These are phyloP conservation scores for Arabidopsis hybrid DNA, from an alignment of 441 rosid species.

Conservation along the genomic window DNA sequence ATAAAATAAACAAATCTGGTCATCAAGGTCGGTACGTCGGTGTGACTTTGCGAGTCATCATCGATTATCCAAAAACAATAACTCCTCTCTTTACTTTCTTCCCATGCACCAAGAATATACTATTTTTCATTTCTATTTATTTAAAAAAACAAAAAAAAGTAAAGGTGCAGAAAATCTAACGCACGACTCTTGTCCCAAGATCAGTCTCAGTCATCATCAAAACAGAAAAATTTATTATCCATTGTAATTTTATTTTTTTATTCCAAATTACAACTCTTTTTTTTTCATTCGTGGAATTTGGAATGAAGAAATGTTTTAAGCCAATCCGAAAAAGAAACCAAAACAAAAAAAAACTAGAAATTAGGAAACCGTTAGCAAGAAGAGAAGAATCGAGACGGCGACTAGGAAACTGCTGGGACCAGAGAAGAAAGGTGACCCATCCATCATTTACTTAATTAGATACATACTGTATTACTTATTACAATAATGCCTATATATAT, in stretches of 20 bases:
- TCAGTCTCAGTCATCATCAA: background rate
- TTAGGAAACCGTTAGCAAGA: background rate
- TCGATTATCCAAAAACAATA: slow-evolving; percentile 30
- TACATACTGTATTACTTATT: background rate
- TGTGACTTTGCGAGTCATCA: slow-evolving; percentile 28
- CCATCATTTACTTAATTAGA: background rate
- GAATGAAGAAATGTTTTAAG: background rate
- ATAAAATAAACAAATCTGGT: slow-evolving; percentile 12
- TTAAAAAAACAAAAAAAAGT: no score
- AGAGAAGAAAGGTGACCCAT: slow-evolving; percentile 15
- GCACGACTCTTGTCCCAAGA: slow-evolving; percentile 24
- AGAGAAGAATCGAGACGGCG: slow-evolving; percentile 10
- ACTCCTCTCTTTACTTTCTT: background rate
- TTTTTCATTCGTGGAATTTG: background rate
- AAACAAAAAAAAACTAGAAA: background rate
- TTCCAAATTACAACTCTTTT: background rate
- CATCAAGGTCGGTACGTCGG: slow-evolving; percentile 39
- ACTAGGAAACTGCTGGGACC: slow-evolving; percentile 34
- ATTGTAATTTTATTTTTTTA: background rate
- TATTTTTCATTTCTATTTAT: no score
- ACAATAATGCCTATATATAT: slow-evolving; percentile 3
- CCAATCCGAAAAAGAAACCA: background rate
- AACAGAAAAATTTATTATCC: no score
- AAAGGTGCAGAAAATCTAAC: slow-evolving; percentile 16
- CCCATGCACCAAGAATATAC: no score